Base-by-base conservation (phyloP, 208 protist species). In the Porcisia hertigi region DNA sequence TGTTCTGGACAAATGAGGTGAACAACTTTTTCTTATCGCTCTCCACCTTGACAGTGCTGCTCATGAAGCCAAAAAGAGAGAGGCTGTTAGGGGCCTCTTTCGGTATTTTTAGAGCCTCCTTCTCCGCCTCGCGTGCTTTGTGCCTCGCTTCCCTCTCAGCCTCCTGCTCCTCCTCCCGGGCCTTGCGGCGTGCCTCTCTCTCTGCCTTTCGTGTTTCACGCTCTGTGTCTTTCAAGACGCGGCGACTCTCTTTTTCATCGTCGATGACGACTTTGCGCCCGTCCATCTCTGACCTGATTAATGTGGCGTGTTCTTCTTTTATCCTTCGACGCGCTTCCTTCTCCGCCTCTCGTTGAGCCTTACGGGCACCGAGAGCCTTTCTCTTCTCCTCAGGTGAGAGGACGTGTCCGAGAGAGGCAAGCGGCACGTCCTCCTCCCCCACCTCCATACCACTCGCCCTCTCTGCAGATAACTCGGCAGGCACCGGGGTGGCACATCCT, bases 1-100 rank as follows among this genome's bases (percentile, higher is more conserved):
- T 92, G 77, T 97, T 89, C 34, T 87, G 93, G 43, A 97, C 87
- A 84, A 97, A 97, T 8, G 76, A 25, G 2, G 88, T 83, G 77
- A 97, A 95, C 8, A 97, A 74, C 43, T 73, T 88, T 41, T 88
- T 89, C 39, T 81, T 93, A 52, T 87, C 79, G 34, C 30, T 69
- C 14, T 77, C 74, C 36, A 55, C 45, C 53, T 84, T 90, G 39
- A 79, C 79, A 11, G 74, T 53, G 53, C 55, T 88, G 67, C 75
- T 88, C 45, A 84, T 75, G 76, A 96, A 96, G 18, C 92, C 92
- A 79, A 94, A 96, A 36, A 72, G 53, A 12, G 77, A 64, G 57
- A 95, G 80, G 71, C 83, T 82, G 45, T 90, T 80, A 1, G 70
- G 30, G 4, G 81, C 71, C 20, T 75, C 59, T 36, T 82, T 80